Conservation (phyloP, 2,329 filamentous ascomycete species). For the Xylariaceae sp. region DNA sequence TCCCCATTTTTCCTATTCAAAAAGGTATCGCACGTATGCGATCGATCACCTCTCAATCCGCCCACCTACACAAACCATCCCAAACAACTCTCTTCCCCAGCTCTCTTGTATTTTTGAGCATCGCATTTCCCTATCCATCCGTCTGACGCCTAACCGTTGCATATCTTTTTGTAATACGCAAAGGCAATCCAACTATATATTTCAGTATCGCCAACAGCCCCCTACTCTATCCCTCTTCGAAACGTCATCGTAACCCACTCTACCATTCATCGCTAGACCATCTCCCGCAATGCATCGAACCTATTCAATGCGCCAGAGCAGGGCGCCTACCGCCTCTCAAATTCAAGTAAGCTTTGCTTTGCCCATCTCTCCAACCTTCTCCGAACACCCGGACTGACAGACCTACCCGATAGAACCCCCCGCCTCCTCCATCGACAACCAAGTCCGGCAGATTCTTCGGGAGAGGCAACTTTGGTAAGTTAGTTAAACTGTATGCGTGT, state of each 20-base stretch:
- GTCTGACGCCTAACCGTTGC: background rate
- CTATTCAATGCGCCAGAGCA: constrained; percentile 97
- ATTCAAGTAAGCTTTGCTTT: constrained; percentile 52
- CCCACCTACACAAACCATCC: constrained; percentile 6
- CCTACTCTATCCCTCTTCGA: background rate
- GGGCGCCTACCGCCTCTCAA: constrained; percentile 90
- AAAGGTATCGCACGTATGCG: background rate
- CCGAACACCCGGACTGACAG: constrained; percentile 7
- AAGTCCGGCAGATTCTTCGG: constrained; percentile 91
- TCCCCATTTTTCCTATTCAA: background rate
- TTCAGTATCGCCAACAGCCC: too few species aligned
- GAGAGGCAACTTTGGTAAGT: constrained; percentile 79
- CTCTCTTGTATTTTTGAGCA: constrained; percentile 6
- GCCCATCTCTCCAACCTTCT: constrained; percentile 12
- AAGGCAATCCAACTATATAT: background rate
- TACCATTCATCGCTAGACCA: background rate
- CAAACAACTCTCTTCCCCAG: constrained; percentile 2
- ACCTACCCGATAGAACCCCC: constrained; percentile 69
- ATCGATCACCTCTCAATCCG: background rate
- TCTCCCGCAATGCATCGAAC: constrained; percentile 83
- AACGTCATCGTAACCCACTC: background rate
- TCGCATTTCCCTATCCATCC: constrained; percentile 3
- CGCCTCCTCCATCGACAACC: constrained; percentile 86
- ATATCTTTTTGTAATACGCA: background rate
- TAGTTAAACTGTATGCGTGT: background rate